Evolutionary conservation across 2,329 filamentous ascomycete genomes (phyloP).

Genomic region (Ustilaginoidea virens): DNA sequence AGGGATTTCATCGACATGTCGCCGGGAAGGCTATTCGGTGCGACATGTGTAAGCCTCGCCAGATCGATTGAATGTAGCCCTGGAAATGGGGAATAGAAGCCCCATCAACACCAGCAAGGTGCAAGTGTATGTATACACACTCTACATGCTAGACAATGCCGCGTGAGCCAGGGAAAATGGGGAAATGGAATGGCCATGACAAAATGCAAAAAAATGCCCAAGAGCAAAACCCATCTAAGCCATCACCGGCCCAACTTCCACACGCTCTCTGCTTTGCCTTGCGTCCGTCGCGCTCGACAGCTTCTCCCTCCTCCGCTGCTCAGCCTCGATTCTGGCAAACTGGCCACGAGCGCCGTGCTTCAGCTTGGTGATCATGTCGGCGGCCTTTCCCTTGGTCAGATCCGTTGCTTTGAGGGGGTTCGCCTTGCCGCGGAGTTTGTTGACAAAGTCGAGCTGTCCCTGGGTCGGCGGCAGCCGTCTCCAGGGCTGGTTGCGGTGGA

Average conservation of each 20-base stretch:
- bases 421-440: slow-evolving; percentile 41
- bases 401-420: slow-evolving; percentile 37
- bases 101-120: too few relatives aligned
- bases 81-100: too few relatives aligned
- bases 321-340: slow-evolving; percentile 37
- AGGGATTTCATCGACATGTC: too few relatives aligned
- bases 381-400: slow-evolving; percentile 65
- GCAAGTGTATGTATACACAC: too few relatives aligned
- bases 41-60: too few relatives aligned
- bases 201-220: background rate
- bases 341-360: slow-evolving; percentile 63
- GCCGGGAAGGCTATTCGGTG: too few relatives aligned
- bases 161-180: background rate
- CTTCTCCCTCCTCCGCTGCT: slow-evolving; percentile 33
- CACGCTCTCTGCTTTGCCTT: slow-evolving; percentile 30
- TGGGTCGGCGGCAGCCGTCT: slow-evolving; percentile 47
- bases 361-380: slow-evolving; percentile 85
- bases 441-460: slow-evolving; percentile 53
- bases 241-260: slow-evolving; percentile 38
- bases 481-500: slow-evolving; percentile 54
- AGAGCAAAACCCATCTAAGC: slow-evolving; percentile 6
- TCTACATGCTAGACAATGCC: too few relatives aligned
- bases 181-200: background rate
- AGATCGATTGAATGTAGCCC: too few relatives aligned
- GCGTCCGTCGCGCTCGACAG: slow-evolving; percentile 20